A percentile compares a stretch with the other conserved stretches of the same genome.
Evolutionary conservation across 1,284 basidiomycete species (phyloP).

Genomic region (Heterobasidion irregulare): DNA sequence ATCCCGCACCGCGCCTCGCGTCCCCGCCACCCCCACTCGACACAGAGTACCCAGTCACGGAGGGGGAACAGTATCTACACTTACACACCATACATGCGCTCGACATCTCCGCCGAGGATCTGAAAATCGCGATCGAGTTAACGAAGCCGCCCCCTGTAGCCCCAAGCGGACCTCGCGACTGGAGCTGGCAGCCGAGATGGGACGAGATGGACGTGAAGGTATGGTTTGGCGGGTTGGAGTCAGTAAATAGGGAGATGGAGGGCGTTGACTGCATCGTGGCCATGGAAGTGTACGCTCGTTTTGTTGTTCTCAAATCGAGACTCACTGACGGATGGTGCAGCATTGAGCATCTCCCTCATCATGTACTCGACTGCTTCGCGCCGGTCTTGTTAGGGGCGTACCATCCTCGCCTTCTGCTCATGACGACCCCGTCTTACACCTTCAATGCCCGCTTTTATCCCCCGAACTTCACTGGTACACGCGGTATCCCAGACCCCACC

Average conservation of each 20-base stretch:
- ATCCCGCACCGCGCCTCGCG: slow-evolving; percentile 61
- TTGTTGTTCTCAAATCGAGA: not conserved
- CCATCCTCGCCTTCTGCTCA: slow-evolving; percentile 67
- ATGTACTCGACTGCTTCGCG: slow-evolving; percentile 69
- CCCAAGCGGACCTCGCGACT: slow-evolving; percentile 4
- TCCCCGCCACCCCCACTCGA: slow-evolving; percentile 4
- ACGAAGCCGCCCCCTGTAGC: slow-evolving; percentile 25
- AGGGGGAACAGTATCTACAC: slow-evolving; percentile 49
- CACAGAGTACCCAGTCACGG: slow-evolving; percentile 22
- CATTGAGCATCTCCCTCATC: slow-evolving; percentile 80
- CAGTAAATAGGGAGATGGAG: slow-evolving; percentile 67
- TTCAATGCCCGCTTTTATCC: slow-evolving; percentile 84
- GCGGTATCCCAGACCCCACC: slow-evolving; percentile 69
- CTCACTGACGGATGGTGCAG: slow-evolving; percentile 26
- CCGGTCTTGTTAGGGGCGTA: slow-evolving; percentile 80
- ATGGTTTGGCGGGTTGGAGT: slow-evolving; percentile 79
- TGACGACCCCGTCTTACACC: slow-evolving; percentile 87
- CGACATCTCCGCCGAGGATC: slow-evolving; percentile 47
- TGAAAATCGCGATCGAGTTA: slow-evolving; percentile 40
- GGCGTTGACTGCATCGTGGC: slow-evolving; percentile 79
- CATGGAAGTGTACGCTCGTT: slow-evolving; percentile 69
- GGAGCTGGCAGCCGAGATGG: slow-evolving; percentile 44
- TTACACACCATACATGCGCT: slow-evolving; percentile 53
- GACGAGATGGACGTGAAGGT: slow-evolving; percentile 65
- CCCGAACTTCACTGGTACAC: slow-evolving; percentile 22